Evolutionary conservation across 2,329 filamentous ascomycete species (phyloP).

Genomic region (Phaeophleospora eucalypticola): DNA sequence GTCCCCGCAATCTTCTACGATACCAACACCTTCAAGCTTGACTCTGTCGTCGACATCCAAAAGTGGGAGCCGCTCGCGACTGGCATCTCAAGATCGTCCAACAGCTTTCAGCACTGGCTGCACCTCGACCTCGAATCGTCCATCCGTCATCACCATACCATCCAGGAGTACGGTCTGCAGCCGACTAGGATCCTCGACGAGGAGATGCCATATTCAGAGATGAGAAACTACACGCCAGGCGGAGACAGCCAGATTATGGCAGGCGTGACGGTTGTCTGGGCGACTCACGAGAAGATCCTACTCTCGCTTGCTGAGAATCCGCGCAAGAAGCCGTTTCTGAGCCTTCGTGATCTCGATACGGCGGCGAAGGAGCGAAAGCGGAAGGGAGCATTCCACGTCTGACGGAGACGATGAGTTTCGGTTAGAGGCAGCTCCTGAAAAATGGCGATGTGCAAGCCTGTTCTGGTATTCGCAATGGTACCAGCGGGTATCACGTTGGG

Average conservation of each 20-base stretch:
- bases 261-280: neutral
- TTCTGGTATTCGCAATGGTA: too few relatives aligned
- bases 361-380: neutral
- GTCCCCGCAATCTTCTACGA: conserved; percentile 10
- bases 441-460: too few relatives aligned
- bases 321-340: neutral
- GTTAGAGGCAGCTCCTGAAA: too few relatives aligned
- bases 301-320: neutral
- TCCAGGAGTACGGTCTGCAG: neutral
- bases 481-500: too few relatives aligned
- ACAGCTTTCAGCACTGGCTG: conserved; percentile 9
- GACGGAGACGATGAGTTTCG: too few relatives aligned
- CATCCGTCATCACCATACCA: neutral
- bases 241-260: neutral
- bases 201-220: neutral
- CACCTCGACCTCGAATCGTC: neutral
- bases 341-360: neutral
- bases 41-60: conserved; percentile 20
- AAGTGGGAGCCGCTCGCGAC: neutral
- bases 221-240: neutral
- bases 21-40: conserved; percentile 19
- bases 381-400: too few relatives aligned
- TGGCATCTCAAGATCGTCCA: conserved; percentile 20
- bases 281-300: neutral
- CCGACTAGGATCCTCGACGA: neutral